phyloP scores from a whole-genome alignment of 2,329 filamentous ascomycete genomes.

The Falciphora oryzae region DNA sequence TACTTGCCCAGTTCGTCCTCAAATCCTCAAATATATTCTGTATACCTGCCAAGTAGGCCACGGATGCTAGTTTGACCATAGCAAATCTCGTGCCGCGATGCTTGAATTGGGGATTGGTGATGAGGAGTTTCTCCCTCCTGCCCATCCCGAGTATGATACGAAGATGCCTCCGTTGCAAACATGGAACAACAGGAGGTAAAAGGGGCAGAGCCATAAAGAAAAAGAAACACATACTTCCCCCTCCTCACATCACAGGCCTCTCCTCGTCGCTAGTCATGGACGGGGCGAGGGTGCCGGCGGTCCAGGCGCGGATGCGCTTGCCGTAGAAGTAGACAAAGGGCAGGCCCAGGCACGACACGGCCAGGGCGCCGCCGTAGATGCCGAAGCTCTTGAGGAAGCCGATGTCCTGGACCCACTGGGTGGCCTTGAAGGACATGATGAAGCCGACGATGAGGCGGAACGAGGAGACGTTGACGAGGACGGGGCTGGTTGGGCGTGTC shows the following conservation, averaged over 20 bases:
- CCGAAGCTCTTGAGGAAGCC: constrained; percentile 24
- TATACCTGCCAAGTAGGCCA: no score
- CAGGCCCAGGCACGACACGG: constrained; percentile 24
- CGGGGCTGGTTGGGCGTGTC: constrained; percentile 17
- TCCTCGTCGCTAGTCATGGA: neutral
- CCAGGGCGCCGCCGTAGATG: constrained; percentile 26
- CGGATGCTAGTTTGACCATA: no score
- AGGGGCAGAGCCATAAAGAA: neutral
- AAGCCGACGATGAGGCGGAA: constrained; percentile 26
- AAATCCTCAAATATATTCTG: no score
- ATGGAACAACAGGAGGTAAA: no score
- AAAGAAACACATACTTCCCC: neutral
- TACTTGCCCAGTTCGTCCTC: no score
- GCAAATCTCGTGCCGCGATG: no score
- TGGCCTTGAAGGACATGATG: constrained; percentile 24
- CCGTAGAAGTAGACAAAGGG: constrained; percentile 24
- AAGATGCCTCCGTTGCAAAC: no score
- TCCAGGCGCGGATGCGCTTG: constrained; percentile 23
- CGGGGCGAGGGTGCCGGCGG: constrained; percentile 18
- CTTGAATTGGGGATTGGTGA: no score
- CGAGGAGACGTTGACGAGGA: constrained; percentile 27
- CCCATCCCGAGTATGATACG: no score
- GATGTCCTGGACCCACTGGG: constrained; percentile 21
- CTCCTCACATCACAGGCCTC: neutral
- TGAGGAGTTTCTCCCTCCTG: no score